Evolutionary conservation across 768 basidiomycete genomes (phyloP).

Genomic region (Vararia minispora): DNA sequence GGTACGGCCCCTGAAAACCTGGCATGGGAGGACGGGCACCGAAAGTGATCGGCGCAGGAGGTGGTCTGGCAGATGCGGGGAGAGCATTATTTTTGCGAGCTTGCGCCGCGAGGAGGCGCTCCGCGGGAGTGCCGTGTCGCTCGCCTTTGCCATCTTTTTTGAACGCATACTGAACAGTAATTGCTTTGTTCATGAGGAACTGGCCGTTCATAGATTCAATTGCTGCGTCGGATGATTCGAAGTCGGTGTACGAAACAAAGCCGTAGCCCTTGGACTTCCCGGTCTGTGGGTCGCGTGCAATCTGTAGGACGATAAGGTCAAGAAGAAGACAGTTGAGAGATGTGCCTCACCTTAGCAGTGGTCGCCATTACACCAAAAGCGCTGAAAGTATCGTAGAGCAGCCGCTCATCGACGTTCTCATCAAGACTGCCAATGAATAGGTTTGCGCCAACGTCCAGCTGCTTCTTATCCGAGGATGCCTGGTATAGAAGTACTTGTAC

Average conservation of each 20-base stretch:
- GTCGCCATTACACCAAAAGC: slow-evolving; percentile 91
- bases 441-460: slow-evolving; percentile 96
- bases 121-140: slow-evolving; percentile 93
- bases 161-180: slow-evolving; percentile 96
- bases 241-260: slow-evolving; percentile 95
- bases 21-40: slow-evolving; percentile 56
- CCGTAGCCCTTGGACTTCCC: slow-evolving; percentile 95
- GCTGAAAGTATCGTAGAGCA: slow-evolving; percentile 91
- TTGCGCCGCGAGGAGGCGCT: slow-evolving; percentile 89
- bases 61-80: slow-evolving; percentile 66
- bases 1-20: slow-evolving; percentile 66
- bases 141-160: slow-evolving; percentile 99
- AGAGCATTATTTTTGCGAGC: slow-evolving; percentile 92
- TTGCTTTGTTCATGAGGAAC: slow-evolving; percentile 97
- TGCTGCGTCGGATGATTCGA: slow-evolving; percentile 93
- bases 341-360: slow-evolving; percentile 62
- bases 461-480: slow-evolving; percentile 98
- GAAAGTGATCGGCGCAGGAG: slow-evolving; percentile 63
- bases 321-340: background rate
- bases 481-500: slow-evolving; percentile 21
- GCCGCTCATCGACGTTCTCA: slow-evolving; percentile 86
- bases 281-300: slow-evolving; percentile 77
- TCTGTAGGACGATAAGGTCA: slow-evolving; percentile 32
- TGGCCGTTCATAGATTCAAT: slow-evolving; percentile 96
- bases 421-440: slow-evolving; percentile 94